Evolutionary conservation across 2,329 filamentous ascomycete species (phyloP), one percentile per base, ranked within the genome.

Genomic region (Phaeosphaeriaceae sp.): DNA sequence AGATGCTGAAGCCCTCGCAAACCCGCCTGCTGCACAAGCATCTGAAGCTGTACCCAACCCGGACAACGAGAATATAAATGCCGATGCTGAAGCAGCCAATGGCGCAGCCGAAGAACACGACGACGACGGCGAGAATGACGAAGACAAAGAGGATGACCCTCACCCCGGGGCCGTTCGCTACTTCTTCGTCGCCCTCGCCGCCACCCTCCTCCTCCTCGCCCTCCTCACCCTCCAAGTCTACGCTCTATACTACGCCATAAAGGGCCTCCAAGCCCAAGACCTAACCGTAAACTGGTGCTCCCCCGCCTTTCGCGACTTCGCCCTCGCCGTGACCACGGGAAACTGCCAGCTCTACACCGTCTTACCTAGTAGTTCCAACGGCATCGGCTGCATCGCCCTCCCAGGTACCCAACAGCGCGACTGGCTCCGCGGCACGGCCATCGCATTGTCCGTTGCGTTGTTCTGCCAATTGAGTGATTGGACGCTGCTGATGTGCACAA

Each of bases 301-400:
- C 2, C 61, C 61, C 1, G 32, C 58, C 7, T 64, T 64, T 22
- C 52, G 58, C 17, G 61, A 64, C 51, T 64, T 61, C 23, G 55
- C 61, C 19, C 17, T 58, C 21, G 58, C 55, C 23, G 51, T 64
- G 15, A 57, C 56, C n/a, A 59, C 58, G 2, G 61, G 61, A 21
- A 49, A 58, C 22, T 64, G 61, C 50, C 10, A 61, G 2, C 40
- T 47, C 23, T 64, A 61, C 35, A 9, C 32, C 11, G 50, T 61
- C 35, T 21, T 52, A 6, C 49, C 52, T 6, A 59, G 55, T 24
- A 54, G 43, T 44, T 58, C 52, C 24, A 64, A 64, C 42, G 61
- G 58, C n/a, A 64, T 64, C 23, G 58, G 61, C 10, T 64, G 61
- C 47, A 61, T 64, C 23, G 26, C 49, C 1, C 40, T 64, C 8